phyloP scores from a whole-genome alignment of 208 protist genomes.

The Acanthamoeba divionensis region DNA sequence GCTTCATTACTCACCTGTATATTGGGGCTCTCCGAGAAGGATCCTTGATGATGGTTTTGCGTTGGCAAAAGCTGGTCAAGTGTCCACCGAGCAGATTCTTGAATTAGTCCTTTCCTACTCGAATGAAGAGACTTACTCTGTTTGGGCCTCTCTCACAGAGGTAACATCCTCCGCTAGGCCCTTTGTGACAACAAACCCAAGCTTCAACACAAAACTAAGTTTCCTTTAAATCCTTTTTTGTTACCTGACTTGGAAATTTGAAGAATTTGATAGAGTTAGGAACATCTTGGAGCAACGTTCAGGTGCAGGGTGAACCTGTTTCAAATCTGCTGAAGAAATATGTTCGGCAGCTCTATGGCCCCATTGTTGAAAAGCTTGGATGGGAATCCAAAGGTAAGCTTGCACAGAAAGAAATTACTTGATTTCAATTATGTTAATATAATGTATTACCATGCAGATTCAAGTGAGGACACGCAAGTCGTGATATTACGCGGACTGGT shows the following conservation, averaged over 20 bases:
- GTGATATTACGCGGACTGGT: too few species aligned
- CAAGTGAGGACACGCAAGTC: too few species aligned
- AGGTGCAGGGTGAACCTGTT: too few species aligned
- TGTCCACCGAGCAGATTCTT: slow-evolving; percentile 5
- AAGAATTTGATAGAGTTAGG: background rate
- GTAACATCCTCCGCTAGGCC: background rate
- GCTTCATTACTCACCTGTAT: too few species aligned
- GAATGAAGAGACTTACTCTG: slow-evolving; percentile 5
- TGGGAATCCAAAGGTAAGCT: slow-evolving; percentile 13
- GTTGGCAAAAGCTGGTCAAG: slow-evolving; percentile 19
- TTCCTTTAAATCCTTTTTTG: too few species aligned
- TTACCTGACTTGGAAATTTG: background rate
- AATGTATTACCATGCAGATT: too few species aligned
- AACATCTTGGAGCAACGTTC: too few species aligned
- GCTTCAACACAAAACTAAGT: too few species aligned
- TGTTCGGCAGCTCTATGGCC: background rate
- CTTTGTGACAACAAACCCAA: too few species aligned
- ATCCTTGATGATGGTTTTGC: slow-evolving; percentile 42
- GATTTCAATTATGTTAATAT: too few species aligned
- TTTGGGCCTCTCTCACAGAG: slow-evolving; percentile 16
- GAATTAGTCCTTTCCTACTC: slow-evolving; percentile 6
- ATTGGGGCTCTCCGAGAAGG: too few species aligned
- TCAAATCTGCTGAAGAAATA: background rate
- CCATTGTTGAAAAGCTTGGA: background rate
- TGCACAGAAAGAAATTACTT: too few species aligned